phyloP scores from a whole-genome alignment of 257 asterid genomes.

The Agastache rugosa region DNA sequence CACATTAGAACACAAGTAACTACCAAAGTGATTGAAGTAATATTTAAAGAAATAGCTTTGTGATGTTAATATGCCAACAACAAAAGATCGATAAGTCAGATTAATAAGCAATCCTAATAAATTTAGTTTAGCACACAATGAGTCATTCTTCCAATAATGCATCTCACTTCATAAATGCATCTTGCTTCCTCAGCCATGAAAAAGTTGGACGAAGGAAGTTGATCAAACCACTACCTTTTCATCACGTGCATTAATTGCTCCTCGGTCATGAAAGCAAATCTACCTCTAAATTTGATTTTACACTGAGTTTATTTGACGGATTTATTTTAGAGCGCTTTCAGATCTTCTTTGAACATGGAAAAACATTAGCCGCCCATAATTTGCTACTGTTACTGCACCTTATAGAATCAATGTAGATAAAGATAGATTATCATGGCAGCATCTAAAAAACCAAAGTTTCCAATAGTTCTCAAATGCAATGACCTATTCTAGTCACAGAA shows the following conservation, averaged over 20 bases:
- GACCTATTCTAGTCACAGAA: background rate
- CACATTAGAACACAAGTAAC: background rate
- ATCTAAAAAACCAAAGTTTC: background rate
- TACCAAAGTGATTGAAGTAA: background rate
- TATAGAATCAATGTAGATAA: constrained; percentile 13
- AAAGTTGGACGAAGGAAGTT: background rate
- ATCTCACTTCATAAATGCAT: background rate
- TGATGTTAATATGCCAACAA: background rate
- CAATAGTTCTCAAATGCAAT: background rate
- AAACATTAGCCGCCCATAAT: background rate
- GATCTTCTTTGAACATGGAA: constrained; percentile 4
- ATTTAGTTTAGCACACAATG: background rate
- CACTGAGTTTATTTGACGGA: background rate
- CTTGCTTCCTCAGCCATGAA: background rate
- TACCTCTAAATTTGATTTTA: background rate
- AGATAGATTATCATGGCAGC: background rate
- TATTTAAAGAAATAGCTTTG: background rate
- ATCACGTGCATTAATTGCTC: background rate
- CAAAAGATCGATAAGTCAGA: background rate
- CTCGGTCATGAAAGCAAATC: background rate
- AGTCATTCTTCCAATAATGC: background rate
- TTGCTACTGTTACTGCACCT: constrained; percentile 7
- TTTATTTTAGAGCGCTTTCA: background rate
- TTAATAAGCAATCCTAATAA: background rate
- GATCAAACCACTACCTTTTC: background rate